Conservation (phyloP, 2,329 filamentous ascomycete species). For the Stemphylium lycopersici region DNA sequence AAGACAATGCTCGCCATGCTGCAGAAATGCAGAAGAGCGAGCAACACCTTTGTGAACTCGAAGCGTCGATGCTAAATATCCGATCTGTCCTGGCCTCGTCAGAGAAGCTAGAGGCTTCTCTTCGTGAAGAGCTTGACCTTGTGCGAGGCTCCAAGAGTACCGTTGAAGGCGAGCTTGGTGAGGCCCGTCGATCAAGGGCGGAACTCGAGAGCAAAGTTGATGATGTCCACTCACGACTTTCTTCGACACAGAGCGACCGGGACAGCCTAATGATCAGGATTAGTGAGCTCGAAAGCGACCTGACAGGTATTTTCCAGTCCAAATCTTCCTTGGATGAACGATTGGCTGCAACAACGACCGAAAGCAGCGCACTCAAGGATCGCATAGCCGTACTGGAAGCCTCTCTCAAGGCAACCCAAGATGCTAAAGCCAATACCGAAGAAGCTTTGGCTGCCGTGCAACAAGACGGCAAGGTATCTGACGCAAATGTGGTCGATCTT, state of each 20-base stretch:
- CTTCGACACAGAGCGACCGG: conserved; percentile 9
- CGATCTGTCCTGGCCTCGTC: conserved; percentile 22
- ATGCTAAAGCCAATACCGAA: conserved; percentile 15
- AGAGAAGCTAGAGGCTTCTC: conserved; percentile 18
- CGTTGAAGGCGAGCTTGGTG: conserved; percentile 16
- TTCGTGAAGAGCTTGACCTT: conserved; percentile 23
- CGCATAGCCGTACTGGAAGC: conserved; percentile 23
- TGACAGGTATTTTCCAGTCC: conserved; percentile 5
- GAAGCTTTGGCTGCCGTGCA: conserved; percentile 12
- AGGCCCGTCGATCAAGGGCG: conserved; percentile 10
- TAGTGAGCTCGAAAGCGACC: conserved; percentile 13
- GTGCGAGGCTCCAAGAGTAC: conserved; percentile 18
- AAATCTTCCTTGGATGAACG: conserved; percentile 12
- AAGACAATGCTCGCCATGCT: conserved; percentile 18
- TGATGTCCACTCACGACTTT: conserved; percentile 7
- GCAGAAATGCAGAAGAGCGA: conserved; percentile 21
- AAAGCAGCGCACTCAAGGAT: conserved; percentile 17
- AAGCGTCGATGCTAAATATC: conserved; percentile 26
- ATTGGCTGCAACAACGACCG: conserved; percentile 16
- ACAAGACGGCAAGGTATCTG: conserved; percentile 16
- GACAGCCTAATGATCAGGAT: conserved; percentile 11
- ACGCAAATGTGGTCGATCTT: conserved; percentile 15
- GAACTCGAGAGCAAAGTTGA: conserved; percentile 19
- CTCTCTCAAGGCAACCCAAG: conserved; percentile 4
- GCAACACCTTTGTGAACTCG: conserved; percentile 32